Evolutionary conservation across 257 asterid genomes (phyloP).

Genomic region (Osmanthus fragrans): DNA sequence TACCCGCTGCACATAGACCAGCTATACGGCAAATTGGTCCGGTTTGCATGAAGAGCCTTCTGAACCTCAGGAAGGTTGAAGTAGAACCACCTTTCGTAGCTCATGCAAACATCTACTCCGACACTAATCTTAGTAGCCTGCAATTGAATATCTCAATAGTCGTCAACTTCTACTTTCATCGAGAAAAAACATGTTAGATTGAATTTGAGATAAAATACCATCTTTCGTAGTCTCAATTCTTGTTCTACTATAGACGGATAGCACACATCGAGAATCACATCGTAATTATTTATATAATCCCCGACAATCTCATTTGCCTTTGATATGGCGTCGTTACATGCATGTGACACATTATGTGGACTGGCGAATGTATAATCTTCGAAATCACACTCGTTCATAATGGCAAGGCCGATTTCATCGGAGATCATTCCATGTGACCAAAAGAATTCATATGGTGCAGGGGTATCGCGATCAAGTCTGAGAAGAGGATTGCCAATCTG

Average conservation of each 20-base stretch:
- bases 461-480: constrained; percentile 80
- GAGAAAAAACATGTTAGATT: not conserved
- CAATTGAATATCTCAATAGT: constrained; percentile 8
- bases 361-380: constrained; percentile 74
- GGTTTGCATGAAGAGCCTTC: constrained; percentile 90
- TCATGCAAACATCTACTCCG: constrained; percentile 95
- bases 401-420: constrained; percentile 76
- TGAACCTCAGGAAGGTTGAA: constrained; percentile 96
- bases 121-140: constrained; percentile 83
- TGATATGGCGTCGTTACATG: constrained; percentile 62
- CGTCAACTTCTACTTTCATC: not conserved
- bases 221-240: constrained; percentile 69
- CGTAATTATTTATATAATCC: constrained; percentile 69
- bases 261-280: constrained; percentile 91
- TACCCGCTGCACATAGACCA: constrained; percentile 83
- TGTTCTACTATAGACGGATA: constrained; percentile 93
- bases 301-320: constrained; percentile 73
- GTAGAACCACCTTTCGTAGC: constrained; percentile 71
- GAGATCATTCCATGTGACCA: constrained; percentile 99
- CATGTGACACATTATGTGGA: constrained; percentile 70
- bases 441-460: constrained; percentile 76
- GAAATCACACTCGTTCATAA: constrained; percentile 78
- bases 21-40: constrained; percentile 68
- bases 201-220: constrained; percentile 46
- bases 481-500: constrained; percentile 98